These are phyloP conservation scores for Aspergillus mulundensis DNA, from an alignment of 495 filamentous ascomycete species.

Conservation along the genomic window DNA sequence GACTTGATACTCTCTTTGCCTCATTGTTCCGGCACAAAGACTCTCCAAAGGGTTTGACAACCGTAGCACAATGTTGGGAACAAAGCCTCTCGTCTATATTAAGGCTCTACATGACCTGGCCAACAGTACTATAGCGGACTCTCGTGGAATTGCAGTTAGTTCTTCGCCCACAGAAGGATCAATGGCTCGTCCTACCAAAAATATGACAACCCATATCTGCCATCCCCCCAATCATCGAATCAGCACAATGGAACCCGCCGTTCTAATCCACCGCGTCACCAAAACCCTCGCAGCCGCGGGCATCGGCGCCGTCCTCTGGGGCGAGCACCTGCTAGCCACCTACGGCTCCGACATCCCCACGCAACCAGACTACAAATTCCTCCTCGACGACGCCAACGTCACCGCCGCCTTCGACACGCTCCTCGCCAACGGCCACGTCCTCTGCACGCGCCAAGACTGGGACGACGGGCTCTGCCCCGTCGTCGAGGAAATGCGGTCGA, in stretches of 20 bases:
- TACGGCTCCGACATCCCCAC: neutral
- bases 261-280: neutral
- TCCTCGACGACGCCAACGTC: neutral
- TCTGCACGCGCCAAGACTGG: conserved; percentile 8
- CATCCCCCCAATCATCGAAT: neutral
- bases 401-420: neutral
- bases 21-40: too few species aligned
- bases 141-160: too few species aligned
- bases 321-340: neutral
- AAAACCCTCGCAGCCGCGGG: neutral
- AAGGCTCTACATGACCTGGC: too few species aligned
- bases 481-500: neutral
- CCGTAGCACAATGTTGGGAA: too few species aligned
- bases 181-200: too few species aligned
- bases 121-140: too few species aligned
- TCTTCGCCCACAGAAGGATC: too few species aligned
- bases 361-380: neutral
- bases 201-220: neutral
- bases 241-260: too few species aligned
- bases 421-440: neutral
- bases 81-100: too few species aligned
- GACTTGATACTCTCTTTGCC: too few species aligned
- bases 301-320: conserved; percentile 4
- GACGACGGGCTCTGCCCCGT: neutral
- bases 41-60: too few species aligned